These are phyloP conservation scores for Diaporthe amygdali DNA, from an alignment of 2,329 filamentous ascomycete species.

Conservation along the genomic window DNA sequence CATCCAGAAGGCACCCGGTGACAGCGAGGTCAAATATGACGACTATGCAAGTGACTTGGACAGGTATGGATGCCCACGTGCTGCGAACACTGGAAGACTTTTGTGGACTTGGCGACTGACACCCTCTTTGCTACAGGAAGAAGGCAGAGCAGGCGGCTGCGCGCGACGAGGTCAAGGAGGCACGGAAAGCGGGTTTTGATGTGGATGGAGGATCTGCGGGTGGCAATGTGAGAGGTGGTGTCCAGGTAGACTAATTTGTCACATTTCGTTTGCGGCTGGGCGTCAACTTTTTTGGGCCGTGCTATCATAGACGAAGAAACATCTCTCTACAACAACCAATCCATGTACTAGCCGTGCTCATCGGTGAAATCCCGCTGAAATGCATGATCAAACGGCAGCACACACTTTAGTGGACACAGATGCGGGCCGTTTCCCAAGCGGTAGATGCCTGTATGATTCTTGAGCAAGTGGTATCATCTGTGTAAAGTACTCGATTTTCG, in stretches of 20 bases:
- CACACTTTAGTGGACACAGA: too few relatives aligned
- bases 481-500: too few relatives aligned
- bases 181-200: constrained; percentile 26
- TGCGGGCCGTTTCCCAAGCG: too few relatives aligned
- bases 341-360: too few relatives aligned
- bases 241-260: neutral
- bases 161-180: constrained; percentile 28
- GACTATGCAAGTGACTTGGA: constrained; percentile 30
- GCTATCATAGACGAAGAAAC: neutral
- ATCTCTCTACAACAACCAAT: too few relatives aligned
- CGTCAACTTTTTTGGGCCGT: neutral
- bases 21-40: constrained; percentile 24
- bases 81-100: neutral
- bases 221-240: neutral
- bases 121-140: constrained; percentile 22
- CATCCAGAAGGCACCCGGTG: constrained; percentile 28
- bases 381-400: too few relatives aligned
- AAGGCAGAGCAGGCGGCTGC: constrained; percentile 30
- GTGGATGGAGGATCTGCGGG: constrained; percentile 27
- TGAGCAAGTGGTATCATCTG: too few relatives aligned
- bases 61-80: constrained; percentile 22
- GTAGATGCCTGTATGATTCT: too few relatives aligned
- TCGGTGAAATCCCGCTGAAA: too few relatives aligned
- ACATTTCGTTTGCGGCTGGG: too few relatives aligned
- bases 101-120: neutral